phyloP scores from a whole-genome alignment of 2,329 filamentous ascomycete species.

The Aureobasidium sp. region DNA sequence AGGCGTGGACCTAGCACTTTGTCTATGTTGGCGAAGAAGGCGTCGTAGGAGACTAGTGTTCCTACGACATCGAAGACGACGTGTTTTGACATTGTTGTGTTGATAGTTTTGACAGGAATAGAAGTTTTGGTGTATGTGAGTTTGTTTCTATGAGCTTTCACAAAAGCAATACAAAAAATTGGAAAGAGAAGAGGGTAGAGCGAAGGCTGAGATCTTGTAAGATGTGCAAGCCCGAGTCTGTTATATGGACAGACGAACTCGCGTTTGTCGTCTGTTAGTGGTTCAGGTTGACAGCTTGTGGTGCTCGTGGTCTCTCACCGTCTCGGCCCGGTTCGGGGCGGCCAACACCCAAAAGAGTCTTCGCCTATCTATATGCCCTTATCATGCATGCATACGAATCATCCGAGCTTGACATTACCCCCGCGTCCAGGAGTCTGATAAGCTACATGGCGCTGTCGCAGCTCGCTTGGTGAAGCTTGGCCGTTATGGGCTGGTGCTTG shows the following conservation, averaged over 20 bases:
- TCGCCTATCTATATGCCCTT: not conserved
- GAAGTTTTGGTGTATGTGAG: not conserved
- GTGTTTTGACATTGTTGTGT: conserved; percentile 18
- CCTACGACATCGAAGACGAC: conserved; percentile 43
- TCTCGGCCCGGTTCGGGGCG: not conserved
- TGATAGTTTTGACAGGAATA: not conserved
- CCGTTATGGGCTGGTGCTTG: not conserved
- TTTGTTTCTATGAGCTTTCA: not conserved
- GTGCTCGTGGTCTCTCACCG: not conserved
- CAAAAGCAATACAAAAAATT: not conserved
- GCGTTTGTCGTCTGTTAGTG: not conserved
- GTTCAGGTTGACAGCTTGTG: not conserved
- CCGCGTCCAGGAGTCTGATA: not conserved
- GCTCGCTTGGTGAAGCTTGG: not conserved
- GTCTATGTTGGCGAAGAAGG: conserved; percentile 38
- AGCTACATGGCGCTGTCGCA: not conserved
- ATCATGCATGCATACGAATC: no score
- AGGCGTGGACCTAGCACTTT: conserved; percentile 38
- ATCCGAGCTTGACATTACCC: not conserved
- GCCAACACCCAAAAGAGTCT: not conserved
- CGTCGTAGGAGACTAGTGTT: conserved; percentile 44
- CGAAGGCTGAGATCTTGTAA: no score
- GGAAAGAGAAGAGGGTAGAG: no score
- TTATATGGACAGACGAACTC: no score
- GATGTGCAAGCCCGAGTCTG: no score